These are phyloP conservation scores for Penicillium riverlandense DNA, from an alignment of 495 filamentous ascomycete species.

Conservation along the genomic window DNA sequence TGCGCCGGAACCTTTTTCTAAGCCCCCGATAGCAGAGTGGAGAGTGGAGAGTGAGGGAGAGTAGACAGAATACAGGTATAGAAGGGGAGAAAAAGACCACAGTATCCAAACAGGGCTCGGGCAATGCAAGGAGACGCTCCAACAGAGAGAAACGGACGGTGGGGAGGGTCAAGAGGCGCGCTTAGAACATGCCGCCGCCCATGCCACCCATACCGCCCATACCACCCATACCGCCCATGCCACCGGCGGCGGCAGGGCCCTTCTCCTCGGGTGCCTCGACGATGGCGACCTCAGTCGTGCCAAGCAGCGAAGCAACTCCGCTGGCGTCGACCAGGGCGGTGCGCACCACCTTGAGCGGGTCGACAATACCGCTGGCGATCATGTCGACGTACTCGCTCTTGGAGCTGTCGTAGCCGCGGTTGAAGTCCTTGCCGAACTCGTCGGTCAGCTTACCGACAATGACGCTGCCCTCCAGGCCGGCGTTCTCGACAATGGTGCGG, in stretches of 20 bases:
- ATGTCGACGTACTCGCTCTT: conserved; percentile 98
- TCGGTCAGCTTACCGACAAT: conserved; percentile 97
- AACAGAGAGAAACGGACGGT: conserved; percentile 19
- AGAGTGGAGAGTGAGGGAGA: conserved; percentile 11
- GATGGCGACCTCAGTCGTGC: conserved; percentile 96
- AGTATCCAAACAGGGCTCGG: conserved; percentile 25
- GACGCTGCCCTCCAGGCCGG: conserved; percentile 90
- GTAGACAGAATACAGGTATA: conserved; percentile 26
- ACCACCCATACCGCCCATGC: conserved; percentile 57
- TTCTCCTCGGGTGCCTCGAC: conserved; percentile 95
- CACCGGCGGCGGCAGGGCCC: conserved; percentile 46
- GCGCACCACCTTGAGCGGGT: conserved; percentile 98
- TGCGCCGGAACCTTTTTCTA: conserved; percentile 20
- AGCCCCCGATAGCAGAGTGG: conserved; percentile 15
- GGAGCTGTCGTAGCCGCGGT: conserved; percentile 93
- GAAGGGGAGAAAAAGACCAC: conserved; percentile 12
- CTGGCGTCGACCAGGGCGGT: conserved; percentile 90
- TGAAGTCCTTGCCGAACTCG: conserved; percentile 87
- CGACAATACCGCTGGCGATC: conserved; percentile 93
- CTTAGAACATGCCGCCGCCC: conserved; percentile 45
- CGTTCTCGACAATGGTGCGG: conserved; percentile 94
- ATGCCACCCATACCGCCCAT: conserved; percentile 68
- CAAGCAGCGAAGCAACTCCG: conserved; percentile 93
- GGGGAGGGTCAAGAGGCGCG: conserved; percentile 11
- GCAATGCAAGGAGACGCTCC: conserved; percentile 39